phyloP scores from a whole-genome alignment of 495 filamentous ascomycete species.

The Eremomyces bilateralis region DNA sequence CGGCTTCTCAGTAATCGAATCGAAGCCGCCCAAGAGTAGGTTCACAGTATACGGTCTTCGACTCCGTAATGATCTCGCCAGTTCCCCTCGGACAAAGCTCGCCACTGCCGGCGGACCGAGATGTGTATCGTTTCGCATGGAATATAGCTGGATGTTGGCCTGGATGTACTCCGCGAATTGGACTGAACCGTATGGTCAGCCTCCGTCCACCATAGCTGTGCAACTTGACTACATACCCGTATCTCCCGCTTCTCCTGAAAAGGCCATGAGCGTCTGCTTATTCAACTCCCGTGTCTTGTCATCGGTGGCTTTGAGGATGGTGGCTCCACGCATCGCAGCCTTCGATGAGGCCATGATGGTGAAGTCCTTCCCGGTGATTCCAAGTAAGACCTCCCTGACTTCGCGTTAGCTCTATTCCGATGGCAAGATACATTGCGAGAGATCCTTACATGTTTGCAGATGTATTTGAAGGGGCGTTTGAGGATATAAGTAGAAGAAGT shows the following conservation, averaged over 20 bases:
- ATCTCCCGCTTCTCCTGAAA: conserved; percentile 86
- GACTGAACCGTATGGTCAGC: conserved; percentile 28
- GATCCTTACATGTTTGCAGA: no score
- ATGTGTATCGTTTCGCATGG: conserved; percentile 88
- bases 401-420: no score
- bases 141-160: conserved; percentile 94
- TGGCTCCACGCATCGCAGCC: conserved; percentile 90
- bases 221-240: conserved; percentile 38
- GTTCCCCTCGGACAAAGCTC: conserved; percentile 77
- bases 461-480: neutral
- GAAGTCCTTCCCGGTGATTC: conserved; percentile 97
- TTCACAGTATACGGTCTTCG: conserved; percentile 91
- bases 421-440: no score
- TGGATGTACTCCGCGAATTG: conserved; percentile 99
- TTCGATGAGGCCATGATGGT: conserved; percentile 94
- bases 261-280: conserved; percentile 90
- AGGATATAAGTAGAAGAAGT: no score
- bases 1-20: conserved; percentile 69
- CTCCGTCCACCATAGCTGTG: neutral
- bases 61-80: conserved; percentile 73
- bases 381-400: conserved; percentile 96
- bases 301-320: conserved; percentile 85
- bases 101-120: conserved; percentile 73
- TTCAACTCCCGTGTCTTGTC: conserved; percentile 88
- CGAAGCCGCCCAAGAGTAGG: conserved; percentile 77